Base-by-base conservation (phyloP, 2,329 filamentous ascomycete species). In the Canariomyces notabilis region DNA sequence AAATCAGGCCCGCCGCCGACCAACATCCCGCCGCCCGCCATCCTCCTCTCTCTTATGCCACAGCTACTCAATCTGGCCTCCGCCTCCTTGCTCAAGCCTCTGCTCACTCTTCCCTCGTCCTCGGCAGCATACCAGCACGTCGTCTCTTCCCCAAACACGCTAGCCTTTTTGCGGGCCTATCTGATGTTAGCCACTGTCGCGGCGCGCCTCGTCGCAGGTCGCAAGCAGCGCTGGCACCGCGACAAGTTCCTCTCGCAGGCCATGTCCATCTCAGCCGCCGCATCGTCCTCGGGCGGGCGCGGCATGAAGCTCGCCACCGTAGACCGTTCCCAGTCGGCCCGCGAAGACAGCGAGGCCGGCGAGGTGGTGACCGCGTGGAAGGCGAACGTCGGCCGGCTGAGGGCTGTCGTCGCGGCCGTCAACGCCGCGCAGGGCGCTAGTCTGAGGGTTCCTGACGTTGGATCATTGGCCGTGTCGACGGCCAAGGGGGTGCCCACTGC, bases 221-320 rank as follows among this genome's bases (percentile, higher is more conserved):
- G 91, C 48, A 89, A 87, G 59, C 71, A 86, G 42, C 84, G 91
- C 46, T 97, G 91, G 91, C 91, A 95, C 63, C 80, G 91, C 44
- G 91, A 97, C 66, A 84, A 80, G 51, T 82, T 89, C 51, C 72
- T 97, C 11, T 80, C 87, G 1, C 89, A 95, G 64, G 83, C 84
- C 60, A 95, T 95, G 87, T 82, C 85, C 46, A 95, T 97, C 51
- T 87, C 88, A 1, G 80, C 82, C 14, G 23, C 37, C n/a, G n/a
- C n/a, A n/a, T n/a, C n/a, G n/a, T n/a, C n/a, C 22, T 26, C 26
- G 9, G 26, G 82, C 43, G 88, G 87, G 57, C 83, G 91, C 3
- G 65, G 65, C 8, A 96, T 97, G 91, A 97, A 96, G 67, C 77
- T 97, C 16, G 80, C 85, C 0, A 85, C 88, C 11, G 73, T 97